These are phyloP conservation scores for Phytopythium chamaehyphon DNA, from an alignment of 352 stramenopile species.

Conservation along the genomic window DNA sequence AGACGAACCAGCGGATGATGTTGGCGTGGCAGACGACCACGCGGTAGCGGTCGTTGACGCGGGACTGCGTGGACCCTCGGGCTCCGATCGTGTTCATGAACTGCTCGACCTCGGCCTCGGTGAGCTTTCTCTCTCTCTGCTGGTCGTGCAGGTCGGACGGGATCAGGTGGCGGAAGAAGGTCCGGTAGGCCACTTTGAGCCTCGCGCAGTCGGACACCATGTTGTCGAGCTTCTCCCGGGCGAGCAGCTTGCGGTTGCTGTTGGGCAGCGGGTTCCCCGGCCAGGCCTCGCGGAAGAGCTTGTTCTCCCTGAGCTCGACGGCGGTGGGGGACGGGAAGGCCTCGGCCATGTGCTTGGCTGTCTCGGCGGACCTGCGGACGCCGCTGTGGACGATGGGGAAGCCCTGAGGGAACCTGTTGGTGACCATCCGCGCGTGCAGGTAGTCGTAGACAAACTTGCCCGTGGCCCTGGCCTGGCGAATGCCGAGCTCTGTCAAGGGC, in stretches of 20 bases:
- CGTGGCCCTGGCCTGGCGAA: slow-evolving; percentile 40
- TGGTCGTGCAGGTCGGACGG: slow-evolving; percentile 36
- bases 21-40: slow-evolving; percentile 65
- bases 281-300: slow-evolving; percentile 66
- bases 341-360: slow-evolving; percentile 36
- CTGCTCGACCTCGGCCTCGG: slow-evolving; percentile 17
- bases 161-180: slow-evolving; percentile 65
- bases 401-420: slow-evolving; percentile 47
- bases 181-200: slow-evolving; percentile 59
- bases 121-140: slow-evolving; percentile 23
- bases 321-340: slow-evolving; percentile 27
- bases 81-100: slow-evolving; percentile 28
- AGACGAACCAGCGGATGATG: slow-evolving; percentile 73
- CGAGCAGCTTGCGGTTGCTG: slow-evolving; percentile 56
- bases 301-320: slow-evolving; percentile 53
- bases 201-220: slow-evolving; percentile 68
- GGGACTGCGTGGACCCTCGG: slow-evolving; percentile 23
- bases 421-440: slow-evolving; percentile 33
- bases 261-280: slow-evolving; percentile 59
- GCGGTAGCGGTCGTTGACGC: slow-evolving; percentile 41
- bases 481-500: slow-evolving; percentile 49
- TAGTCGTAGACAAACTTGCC: slow-evolving; percentile 53
- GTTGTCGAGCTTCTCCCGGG: slow-evolving; percentile 66
- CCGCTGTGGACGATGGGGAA: slow-evolving; percentile 62
- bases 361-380: slow-evolving; percentile 46